A percentile compares a stretch with the other conserved stretches of the same genome.
These are phyloP conservation scores for Alternaria atra DNA, from an alignment of 2,329 filamentous ascomycete species.

Conservation along the genomic window DNA sequence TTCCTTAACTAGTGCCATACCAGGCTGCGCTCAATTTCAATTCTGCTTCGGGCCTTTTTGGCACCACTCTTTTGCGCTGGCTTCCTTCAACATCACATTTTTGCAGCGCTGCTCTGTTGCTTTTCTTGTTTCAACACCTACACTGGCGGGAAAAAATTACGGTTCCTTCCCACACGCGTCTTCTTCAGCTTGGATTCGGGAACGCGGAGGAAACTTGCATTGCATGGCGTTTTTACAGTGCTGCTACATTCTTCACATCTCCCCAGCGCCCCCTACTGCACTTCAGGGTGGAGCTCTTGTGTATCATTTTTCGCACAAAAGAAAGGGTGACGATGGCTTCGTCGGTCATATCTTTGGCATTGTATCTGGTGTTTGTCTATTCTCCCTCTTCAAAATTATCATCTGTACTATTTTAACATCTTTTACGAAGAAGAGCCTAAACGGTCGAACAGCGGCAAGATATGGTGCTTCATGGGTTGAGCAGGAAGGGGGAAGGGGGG, in stretches of 20 bases:
- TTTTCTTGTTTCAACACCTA: slow-evolving; percentile 6
- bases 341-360: not conserved
- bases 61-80: not conserved
- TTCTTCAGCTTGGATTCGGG: slow-evolving; percentile 3
- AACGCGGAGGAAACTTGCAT: not conserved
- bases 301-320: slow-evolving; percentile 1
- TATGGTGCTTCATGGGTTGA: not conserved
- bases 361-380: slow-evolving; percentile 3
- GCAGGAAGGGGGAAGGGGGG: not conserved
- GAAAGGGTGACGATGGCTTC: not conserved
- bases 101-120: not conserved
- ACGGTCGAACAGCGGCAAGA: not conserved
- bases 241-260: not conserved
- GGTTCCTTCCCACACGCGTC: not conserved
- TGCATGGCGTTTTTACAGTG: slow-evolving; percentile 1
- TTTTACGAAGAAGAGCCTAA: not conserved
- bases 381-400: not conserved
- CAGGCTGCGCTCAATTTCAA: not conserved
- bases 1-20: slow-evolving; percentile 82
- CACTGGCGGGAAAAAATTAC: not conserved
- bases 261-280: not conserved
- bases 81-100: slow-evolving; percentile 3
- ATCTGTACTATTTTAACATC: slow-evolving; percentile 4
- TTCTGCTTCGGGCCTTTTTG: not conserved
- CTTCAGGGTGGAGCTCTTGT: not conserved